These are phyloP conservation scores for Diversispora eburnea DNA, from an alignment of 192 early-diverging fungal species.

Conservation along the genomic window DNA sequence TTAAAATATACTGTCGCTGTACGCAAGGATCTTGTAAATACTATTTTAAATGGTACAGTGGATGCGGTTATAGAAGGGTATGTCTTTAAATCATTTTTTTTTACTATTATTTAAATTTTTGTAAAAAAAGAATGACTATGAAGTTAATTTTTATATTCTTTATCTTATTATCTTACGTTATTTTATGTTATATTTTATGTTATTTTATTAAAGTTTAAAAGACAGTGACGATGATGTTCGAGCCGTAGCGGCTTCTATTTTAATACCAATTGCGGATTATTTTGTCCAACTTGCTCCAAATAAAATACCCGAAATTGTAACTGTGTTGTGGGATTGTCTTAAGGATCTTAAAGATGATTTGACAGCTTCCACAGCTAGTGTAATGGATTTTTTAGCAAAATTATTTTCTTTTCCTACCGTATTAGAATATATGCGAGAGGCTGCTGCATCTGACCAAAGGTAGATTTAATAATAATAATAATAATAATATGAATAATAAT, in stretches of 20 bases:
- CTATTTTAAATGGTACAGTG: slow-evolving; percentile 68
- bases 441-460: slow-evolving; percentile 33
- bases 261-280: slow-evolving; percentile 81
- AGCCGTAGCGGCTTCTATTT: slow-evolving; percentile 82
- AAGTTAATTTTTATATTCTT: too few species aligned
- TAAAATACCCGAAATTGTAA: slow-evolving; percentile 70
- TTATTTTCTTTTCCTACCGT: slow-evolving; percentile 63
- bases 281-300: slow-evolving; percentile 66
- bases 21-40: slow-evolving; percentile 75
- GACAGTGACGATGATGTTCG: slow-evolving; percentile 95
- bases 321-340: slow-evolving; percentile 85
- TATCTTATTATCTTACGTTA: background rate
- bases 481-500: background rate
- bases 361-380: slow-evolving; percentile 83
- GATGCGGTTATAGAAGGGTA: slow-evolving; percentile 79
- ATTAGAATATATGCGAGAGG: slow-evolving; percentile 47
- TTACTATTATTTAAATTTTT: too few species aligned
- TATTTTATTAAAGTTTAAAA: slow-evolving; percentile 43
- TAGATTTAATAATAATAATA: slow-evolving; percentile 1
- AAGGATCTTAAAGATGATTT: slow-evolving; percentile 86
- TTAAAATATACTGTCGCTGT: slow-evolving; percentile 94
- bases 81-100: background rate
- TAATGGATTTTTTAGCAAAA: slow-evolving; percentile 85
- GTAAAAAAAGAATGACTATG: too few species aligned
- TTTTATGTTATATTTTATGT: background rate